phyloP scores from a whole-genome alignment of 1,139 yeast genomes.

The Hansenula sp. region DNA sequence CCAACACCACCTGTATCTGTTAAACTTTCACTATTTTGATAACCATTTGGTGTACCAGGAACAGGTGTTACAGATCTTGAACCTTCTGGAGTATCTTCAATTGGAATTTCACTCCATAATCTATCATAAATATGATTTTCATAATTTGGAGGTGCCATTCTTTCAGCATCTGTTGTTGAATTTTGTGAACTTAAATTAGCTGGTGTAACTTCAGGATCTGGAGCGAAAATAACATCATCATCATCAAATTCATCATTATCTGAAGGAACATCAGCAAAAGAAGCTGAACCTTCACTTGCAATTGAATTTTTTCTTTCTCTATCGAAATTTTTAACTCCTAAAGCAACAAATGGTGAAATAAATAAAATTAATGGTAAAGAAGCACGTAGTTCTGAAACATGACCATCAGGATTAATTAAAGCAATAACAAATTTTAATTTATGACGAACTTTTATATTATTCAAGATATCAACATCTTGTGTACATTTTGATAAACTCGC shows the following conservation, averaged over 20 bases:
- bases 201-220: slow-evolving; percentile 24
- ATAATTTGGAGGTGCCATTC: slow-evolving; percentile 84
- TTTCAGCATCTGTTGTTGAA: slow-evolving; percentile 10
- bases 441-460: slow-evolving; percentile 54
- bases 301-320: slow-evolving; percentile 18
- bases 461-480: slow-evolving; percentile 73
- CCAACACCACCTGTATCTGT: slow-evolving; percentile 22
- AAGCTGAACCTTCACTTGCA: slow-evolving; percentile 14
- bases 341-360: slow-evolving; percentile 73
- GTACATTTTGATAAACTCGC: slow-evolving; percentile 69
- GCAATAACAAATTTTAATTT: slow-evolving; percentile 53
- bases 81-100: slow-evolving; percentile 25
- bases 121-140: slow-evolving; percentile 83
- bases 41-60: slow-evolving; percentile 16
- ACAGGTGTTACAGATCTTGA: slow-evolving; percentile 26
- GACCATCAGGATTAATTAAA: slow-evolving; percentile 60
- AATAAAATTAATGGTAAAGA: slow-evolving; percentile 60
- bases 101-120: slow-evolving; percentile 61
- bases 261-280: slow-evolving; percentile 19
- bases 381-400: slow-evolving; percentile 64
- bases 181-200: slow-evolving; percentile 3
- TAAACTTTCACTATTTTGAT: slow-evolving; percentile 12
- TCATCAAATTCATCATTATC: slow-evolving; percentile 21
- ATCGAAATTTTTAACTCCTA: slow-evolving; percentile 41
- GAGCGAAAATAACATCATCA: slow-evolving; percentile 29